Evolutionary conservation across 202 grass and related monocot genomes (phyloP).

Genomic region (Sporobolus alterniflorus): DNA sequence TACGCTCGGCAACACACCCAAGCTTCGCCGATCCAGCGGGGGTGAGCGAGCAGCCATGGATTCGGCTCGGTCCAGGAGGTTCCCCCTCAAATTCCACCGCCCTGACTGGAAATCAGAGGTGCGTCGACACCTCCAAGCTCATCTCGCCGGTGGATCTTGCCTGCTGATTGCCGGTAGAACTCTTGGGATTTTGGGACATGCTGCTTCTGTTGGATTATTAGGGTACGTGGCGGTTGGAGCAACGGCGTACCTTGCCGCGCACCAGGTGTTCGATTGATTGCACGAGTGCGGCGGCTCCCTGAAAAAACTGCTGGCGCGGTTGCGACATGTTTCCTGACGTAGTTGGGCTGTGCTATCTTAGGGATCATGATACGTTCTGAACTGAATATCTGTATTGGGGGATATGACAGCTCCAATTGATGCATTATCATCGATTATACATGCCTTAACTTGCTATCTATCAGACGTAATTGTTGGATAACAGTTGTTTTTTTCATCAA

Average conservation of each 20-base stretch:
- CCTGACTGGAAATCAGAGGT: constrained; percentile 89
- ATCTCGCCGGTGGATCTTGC: not conserved
- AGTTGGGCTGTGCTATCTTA: not conserved
- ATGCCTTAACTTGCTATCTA: not conserved
- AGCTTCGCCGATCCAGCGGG: too few relatives aligned
- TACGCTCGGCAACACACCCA: not conserved
- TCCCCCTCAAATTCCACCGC: constrained; percentile 62
- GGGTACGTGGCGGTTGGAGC: not conserved
- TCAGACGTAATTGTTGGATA: not conserved
- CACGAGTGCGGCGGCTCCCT: not conserved
- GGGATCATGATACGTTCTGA: not conserved
- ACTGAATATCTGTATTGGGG: not conserved
- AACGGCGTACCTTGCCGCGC: not conserved
- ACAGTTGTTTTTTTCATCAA: not conserved
- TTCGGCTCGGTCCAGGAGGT: constrained; percentile 50
- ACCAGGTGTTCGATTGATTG: constrained; percentile 16
- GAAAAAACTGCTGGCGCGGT: not conserved
- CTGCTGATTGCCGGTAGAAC: not conserved
- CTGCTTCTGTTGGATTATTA: constrained; percentile 7
- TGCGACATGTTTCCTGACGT: not conserved
- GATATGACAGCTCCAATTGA: not conserved
- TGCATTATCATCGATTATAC: not conserved
- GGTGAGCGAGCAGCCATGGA: constrained; percentile 48
- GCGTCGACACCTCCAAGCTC: not conserved
- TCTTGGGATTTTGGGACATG: not conserved